These are phyloP conservation scores for Aspergillus nomiae DNA, from an alignment of 2,329 filamentous ascomycete genomes.

Conservation along the genomic window DNA sequence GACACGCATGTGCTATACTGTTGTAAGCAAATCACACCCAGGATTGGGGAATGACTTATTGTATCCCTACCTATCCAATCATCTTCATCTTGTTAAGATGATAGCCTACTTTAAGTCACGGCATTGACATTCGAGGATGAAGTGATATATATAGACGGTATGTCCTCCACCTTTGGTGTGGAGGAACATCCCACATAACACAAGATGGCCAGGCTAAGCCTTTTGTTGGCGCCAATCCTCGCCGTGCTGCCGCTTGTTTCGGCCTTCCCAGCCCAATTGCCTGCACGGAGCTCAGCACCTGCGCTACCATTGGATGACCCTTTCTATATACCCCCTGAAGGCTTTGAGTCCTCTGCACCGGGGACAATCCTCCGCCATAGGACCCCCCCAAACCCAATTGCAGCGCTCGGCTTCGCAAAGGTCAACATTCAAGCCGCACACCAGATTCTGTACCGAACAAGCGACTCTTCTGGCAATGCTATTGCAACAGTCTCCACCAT, in stretches of 20 bases:
- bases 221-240: conserved; percentile 7
- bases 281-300: conserved; percentile 8
- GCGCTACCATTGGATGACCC: conserved; percentile 27
- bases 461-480: conserved; percentile 37
- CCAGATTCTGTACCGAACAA: conserved; percentile 47
- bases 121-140: neutral
- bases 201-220: neutral
- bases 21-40: neutral
- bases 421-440: conserved; percentile 27
- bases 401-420: conserved; percentile 22
- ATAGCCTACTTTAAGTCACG: neutral
- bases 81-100: neutral
- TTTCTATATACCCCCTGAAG: conserved; percentile 31
- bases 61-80: neutral
- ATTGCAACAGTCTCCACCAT: conserved; percentile 44
- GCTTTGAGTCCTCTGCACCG: conserved; percentile 26
- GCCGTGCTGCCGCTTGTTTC: neutral
- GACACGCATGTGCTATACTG: neutral
- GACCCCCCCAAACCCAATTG: conserved; percentile 25
- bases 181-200: neutral
- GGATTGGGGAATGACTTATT: neutral
- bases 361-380: conserved; percentile 32
- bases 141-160: neutral
- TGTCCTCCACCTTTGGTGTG: too few relatives aligned
- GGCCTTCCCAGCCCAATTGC: conserved; percentile 3